phyloP scores from a whole-genome alignment of 495 filamentous ascomycete genomes.

The Talaromyces ruber region DNA sequence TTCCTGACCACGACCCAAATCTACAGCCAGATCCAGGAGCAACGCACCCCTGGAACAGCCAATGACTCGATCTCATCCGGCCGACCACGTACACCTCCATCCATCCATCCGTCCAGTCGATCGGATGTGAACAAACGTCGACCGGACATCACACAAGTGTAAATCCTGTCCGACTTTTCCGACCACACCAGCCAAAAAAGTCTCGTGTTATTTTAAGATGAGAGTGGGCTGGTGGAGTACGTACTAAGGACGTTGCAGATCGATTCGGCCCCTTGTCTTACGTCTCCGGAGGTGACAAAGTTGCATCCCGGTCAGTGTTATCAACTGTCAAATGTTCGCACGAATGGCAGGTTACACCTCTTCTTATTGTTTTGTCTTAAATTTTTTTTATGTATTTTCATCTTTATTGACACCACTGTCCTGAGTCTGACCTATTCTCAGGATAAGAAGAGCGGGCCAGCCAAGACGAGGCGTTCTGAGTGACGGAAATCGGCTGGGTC shows the following conservation, averaged over 20 bases:
- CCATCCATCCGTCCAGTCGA: neutral
- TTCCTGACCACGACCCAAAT: neutral
- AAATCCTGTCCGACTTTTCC: neutral
- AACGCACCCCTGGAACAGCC: neutral
- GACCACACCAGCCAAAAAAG: neutral
- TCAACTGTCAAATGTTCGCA: neutral
- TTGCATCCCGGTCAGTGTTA: neutral
- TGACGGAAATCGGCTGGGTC: neutral
- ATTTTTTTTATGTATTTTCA: too few relatives aligned
- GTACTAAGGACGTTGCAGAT: neutral
- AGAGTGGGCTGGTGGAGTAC: neutral
- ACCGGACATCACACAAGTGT: neutral
- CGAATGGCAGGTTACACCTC: too few relatives aligned
- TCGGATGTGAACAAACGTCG: neutral
- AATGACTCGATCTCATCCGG: neutral
- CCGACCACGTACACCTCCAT: neutral
- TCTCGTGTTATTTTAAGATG: neutral
- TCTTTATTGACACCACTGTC: neutral
- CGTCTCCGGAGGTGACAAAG: neutral
- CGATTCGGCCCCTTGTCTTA: neutral
- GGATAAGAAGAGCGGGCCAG: neutral
- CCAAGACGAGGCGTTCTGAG: neutral
- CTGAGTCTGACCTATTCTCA: neutral
- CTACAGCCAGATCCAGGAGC: neutral
- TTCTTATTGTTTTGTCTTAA: too few relatives aligned